These are phyloP conservation scores for Aspergillus caelatus DNA, from an alignment of 2,329 filamentous ascomycete species.

Conservation along the genomic window DNA sequence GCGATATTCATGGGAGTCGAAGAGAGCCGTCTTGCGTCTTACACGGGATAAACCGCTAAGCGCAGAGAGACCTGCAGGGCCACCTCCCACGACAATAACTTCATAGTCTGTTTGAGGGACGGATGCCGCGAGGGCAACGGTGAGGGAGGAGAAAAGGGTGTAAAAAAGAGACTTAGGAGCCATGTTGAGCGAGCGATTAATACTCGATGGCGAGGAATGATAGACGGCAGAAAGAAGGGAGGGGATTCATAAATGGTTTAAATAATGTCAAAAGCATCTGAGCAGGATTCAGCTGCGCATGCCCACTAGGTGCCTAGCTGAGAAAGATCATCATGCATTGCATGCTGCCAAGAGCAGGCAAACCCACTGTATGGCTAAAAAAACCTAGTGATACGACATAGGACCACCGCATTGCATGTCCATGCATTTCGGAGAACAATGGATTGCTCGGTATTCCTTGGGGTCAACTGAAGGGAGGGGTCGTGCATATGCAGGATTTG, in stretches of 20 bases:
- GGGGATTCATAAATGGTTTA: neutral
- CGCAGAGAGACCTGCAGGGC: slow-evolving; percentile 58
- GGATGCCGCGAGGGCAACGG: slow-evolving; percentile 23
- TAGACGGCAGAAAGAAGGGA: neutral
- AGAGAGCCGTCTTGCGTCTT: slow-evolving; percentile 56
- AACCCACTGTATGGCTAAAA: neutral
- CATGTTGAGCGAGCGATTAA: slow-evolving; percentile 14
- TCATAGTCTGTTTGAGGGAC: slow-evolving; percentile 50
- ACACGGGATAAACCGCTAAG: slow-evolving; percentile 63
- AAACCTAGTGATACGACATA: neutral
- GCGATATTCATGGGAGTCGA: slow-evolving; percentile 63
- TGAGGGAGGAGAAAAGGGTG: slow-evolving; percentile 26
- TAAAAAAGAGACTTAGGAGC: slow-evolving; percentile 25
- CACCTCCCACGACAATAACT: slow-evolving; percentile 61
- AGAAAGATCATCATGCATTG: neutral
- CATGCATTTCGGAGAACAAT: neutral
- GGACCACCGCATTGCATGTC: neutral
- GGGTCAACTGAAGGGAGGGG: neutral
- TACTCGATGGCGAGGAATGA: neutral
- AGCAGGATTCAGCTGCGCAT: neutral
- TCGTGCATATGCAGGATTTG: slow-evolving; percentile 10
- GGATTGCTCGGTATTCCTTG: neutral
- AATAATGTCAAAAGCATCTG: neutral
- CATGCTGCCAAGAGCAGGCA: neutral
- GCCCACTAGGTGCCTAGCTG: neutral